Evolutionary conservation across 371 early-diverging fungal genomes (phyloP).

Genomic region (Nosema granulosis): DNA sequence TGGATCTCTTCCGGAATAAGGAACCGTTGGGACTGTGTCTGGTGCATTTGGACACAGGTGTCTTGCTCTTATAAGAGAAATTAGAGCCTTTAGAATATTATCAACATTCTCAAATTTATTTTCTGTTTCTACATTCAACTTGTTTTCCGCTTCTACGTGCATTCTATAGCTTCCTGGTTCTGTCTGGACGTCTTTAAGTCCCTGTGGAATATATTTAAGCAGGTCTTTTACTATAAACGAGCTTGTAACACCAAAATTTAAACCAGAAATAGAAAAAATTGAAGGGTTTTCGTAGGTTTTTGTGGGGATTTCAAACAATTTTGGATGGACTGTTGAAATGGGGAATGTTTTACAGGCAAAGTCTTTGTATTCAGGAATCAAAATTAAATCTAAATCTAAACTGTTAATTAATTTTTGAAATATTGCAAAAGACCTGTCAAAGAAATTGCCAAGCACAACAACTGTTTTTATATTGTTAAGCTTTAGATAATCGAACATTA

Average conservation of each 20-base stretch:
- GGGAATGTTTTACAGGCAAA: conserved; percentile 38
- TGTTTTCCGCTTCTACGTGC: conserved; percentile 31
- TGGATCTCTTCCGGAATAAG: conserved; percentile 33
- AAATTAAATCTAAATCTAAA: not conserved
- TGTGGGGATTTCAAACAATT: conserved; percentile 28
- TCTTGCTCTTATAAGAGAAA: conserved; percentile 31
- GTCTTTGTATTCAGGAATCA: conserved; percentile 48
- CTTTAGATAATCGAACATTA: conserved; percentile 19
- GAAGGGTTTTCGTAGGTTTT: conserved; percentile 28
- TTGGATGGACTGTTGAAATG: conserved; percentile 38
- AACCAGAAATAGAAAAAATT: not conserved
- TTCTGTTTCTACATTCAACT: not conserved
- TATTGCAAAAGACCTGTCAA: conserved; percentile 12
- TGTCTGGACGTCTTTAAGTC: conserved; percentile 8
- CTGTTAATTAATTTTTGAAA: not conserved
- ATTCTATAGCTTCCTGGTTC: conserved; percentile 24
- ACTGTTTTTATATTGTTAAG: conserved; percentile 11
- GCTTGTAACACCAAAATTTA: conserved; percentile 8
- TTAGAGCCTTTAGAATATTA: conserved; percentile 26
- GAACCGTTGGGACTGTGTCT: conserved; percentile 46
- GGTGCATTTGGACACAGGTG: conserved; percentile 51
- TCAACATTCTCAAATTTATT: not conserved
- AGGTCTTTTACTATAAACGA: conserved; percentile 45
- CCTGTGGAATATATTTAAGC: conserved; percentile 40
- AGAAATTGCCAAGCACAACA: conserved; percentile 32